Percentiles rank a stretch among this genome's conserved stretches.
Conservation (phyloP, 257 asterid species). For the Ocimum tenuiflorum region DNA sequence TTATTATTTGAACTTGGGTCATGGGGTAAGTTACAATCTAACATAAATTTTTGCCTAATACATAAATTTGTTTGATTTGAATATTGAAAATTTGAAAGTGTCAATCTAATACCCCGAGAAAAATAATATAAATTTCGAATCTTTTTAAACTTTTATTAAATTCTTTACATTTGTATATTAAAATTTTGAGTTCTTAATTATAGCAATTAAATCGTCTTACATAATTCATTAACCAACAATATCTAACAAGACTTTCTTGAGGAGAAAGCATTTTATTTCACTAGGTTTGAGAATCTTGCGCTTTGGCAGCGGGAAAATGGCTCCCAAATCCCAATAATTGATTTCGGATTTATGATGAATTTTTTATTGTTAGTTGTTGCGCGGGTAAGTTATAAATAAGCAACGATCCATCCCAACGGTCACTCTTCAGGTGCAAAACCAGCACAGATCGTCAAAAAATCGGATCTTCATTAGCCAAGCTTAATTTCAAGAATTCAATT, state of each 20-base stretch:
- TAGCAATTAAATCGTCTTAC: too few relatives aligned
- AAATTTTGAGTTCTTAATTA: too few relatives aligned
- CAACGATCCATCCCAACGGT: constrained; percentile 2
- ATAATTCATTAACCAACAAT: too few relatives aligned
- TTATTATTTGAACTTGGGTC: too few relatives aligned
- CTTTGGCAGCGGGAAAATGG: neutral
- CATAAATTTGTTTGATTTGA: too few relatives aligned
- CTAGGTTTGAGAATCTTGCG: neutral
- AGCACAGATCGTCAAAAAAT: neutral
- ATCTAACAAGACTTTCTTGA: neutral
- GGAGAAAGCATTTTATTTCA: neutral
- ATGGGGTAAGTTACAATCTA: too few relatives aligned
- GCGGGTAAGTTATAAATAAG: neutral
- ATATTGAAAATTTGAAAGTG: too few relatives aligned
- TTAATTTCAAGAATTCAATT: constrained; percentile 16
- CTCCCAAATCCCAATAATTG: neutral
- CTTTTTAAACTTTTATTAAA: too few relatives aligned
- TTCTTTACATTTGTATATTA: too few relatives aligned
- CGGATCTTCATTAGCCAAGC: constrained; percentile 10
- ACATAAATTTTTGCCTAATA: too few relatives aligned
- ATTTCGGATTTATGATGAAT: neutral
- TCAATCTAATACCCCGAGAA: too few relatives aligned
- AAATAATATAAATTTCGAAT: too few relatives aligned
- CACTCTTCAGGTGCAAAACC: neutral
- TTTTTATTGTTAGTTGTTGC: neutral